Conservation (phyloP, 2,329 filamentous ascomycete species). For the Colletotrichum limetticola region DNA sequence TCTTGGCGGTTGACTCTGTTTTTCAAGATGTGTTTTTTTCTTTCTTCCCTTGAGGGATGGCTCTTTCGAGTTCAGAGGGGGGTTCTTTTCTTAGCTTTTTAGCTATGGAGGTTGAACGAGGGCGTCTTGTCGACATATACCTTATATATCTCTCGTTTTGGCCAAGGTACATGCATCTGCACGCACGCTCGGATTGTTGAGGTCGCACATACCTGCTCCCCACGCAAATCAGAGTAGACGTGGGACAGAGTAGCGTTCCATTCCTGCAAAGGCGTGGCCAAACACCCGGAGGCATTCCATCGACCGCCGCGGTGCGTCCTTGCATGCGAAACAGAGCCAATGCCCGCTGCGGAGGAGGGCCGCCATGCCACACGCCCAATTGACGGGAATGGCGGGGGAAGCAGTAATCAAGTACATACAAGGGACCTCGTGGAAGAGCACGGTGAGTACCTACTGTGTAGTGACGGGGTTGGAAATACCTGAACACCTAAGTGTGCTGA, state of each 20-base stretch:
- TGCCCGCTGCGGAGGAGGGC: background rate
- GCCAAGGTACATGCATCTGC: background rate
- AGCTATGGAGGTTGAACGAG: no score
- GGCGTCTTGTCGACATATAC: background rate
- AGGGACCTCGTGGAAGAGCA: background rate
- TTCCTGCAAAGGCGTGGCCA: conserved; percentile 23
- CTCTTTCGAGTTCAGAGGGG: no score
- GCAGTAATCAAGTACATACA: background rate
- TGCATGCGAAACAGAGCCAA: conserved; percentile 30
- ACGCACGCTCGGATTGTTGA: conserved; percentile 17
- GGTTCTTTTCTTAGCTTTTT: background rate
- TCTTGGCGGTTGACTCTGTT: no score
- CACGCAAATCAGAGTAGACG: background rate
- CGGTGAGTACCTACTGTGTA: background rate
- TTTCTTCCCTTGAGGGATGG: background rate
- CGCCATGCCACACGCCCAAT: conserved; percentile 15
- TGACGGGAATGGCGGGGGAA: conserved; percentile 27
- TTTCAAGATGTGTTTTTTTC: background rate
- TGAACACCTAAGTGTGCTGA: background rate
- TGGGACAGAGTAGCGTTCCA: background rate
- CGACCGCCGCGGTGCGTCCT: conserved; percentile 1
- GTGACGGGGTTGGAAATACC: background rate
- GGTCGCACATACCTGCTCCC: conserved; percentile 13
- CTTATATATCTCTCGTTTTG: background rate
- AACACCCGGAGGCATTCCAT: conserved; percentile 19